Conservation (phyloP, 2,329 filamentous ascomycete species). For the Fusarium sp. region DNA sequence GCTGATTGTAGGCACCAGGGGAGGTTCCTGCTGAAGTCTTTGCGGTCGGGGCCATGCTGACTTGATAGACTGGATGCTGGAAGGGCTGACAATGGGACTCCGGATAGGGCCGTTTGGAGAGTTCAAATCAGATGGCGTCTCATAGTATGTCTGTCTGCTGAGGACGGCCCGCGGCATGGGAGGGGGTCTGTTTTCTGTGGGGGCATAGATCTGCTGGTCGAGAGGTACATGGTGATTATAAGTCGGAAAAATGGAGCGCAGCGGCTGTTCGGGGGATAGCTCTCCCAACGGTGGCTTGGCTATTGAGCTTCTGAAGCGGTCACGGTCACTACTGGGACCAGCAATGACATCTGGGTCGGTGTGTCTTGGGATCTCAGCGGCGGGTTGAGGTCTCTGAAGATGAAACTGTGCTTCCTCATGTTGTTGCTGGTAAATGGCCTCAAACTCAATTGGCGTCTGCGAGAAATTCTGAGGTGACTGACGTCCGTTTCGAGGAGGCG, state of each 20-base stretch:
- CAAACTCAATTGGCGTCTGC: constrained; percentile 49
- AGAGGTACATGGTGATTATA: constrained; percentile 77
- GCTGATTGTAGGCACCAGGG: constrained; percentile 60
- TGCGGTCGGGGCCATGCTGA: constrained; percentile 38
- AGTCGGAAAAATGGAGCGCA: constrained; percentile 80
- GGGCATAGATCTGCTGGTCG: constrained; percentile 76
- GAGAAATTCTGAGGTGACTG: constrained; percentile 48
- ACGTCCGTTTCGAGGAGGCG: constrained; percentile 39
- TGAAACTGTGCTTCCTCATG: constrained; percentile 38
- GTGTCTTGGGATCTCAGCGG: constrained; percentile 56
- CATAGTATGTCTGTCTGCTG: constrained; percentile 70
- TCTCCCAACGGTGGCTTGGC: constrained; percentile 62
- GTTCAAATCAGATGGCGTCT: constrained; percentile 18
- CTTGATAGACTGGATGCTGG: constrained; percentile 30
- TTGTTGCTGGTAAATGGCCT: constrained; percentile 41
- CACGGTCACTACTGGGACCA: constrained; percentile 59
- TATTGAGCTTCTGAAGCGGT: constrained; percentile 65
- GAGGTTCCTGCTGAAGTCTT: constrained; percentile 52
- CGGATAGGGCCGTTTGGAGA: constrained; percentile 27
- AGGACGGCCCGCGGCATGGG: constrained; percentile 73
- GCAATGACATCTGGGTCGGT: constrained; percentile 63
- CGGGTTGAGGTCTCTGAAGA: constrained; percentile 54
- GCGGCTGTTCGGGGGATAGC: constrained; percentile 46
- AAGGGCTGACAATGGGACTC: constrained; percentile 38
- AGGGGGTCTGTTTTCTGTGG: constrained; percentile 71